Conservation (phyloP, 345 rosid species). For the Crucihimalaya himalaica region DNA sequence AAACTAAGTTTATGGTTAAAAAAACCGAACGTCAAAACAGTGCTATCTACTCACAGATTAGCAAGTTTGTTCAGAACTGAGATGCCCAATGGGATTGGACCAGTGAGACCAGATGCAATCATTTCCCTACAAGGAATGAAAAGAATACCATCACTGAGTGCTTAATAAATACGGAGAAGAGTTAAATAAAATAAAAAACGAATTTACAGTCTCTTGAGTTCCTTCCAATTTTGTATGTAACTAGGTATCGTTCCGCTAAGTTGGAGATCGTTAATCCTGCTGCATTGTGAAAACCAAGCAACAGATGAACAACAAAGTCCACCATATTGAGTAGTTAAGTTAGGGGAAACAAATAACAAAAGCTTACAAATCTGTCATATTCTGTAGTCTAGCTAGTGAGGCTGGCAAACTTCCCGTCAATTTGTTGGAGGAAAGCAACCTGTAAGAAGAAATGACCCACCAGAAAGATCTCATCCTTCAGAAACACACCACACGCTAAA, state of each 20-base stretch:
- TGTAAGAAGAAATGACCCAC: constrained; percentile 35
- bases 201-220: constrained; percentile 56
- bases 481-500: background rate
- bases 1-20: constrained; percentile 5
- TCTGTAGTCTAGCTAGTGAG: constrained; percentile 43
- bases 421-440: constrained; percentile 61
- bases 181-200: background rate
- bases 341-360: constrained; percentile 12
- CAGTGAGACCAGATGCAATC: constrained; percentile 60
- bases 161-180: background rate
- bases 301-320: constrained; percentile 27
- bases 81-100: constrained; percentile 54
- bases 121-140: constrained; percentile 49
- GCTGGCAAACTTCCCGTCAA: constrained; percentile 55
- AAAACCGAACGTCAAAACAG: constrained; percentile 13
- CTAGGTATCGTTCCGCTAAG: constrained; percentile 58
- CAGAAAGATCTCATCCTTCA: constrained; percentile 7
- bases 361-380: constrained; percentile 57
- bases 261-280: constrained; percentile 64
- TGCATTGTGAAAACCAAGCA: constrained; percentile 43
- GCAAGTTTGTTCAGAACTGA: constrained; percentile 41
- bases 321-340: background rate
- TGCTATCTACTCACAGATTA: constrained; percentile 50
- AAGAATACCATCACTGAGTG: constrained; percentile 5
- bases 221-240: constrained; percentile 51